A percentile compares a stretch with the other conserved stretches of the same genome.
Conservation (phyloP, 2,329 filamentous ascomycete species). For the Penicillium decumbens region DNA sequence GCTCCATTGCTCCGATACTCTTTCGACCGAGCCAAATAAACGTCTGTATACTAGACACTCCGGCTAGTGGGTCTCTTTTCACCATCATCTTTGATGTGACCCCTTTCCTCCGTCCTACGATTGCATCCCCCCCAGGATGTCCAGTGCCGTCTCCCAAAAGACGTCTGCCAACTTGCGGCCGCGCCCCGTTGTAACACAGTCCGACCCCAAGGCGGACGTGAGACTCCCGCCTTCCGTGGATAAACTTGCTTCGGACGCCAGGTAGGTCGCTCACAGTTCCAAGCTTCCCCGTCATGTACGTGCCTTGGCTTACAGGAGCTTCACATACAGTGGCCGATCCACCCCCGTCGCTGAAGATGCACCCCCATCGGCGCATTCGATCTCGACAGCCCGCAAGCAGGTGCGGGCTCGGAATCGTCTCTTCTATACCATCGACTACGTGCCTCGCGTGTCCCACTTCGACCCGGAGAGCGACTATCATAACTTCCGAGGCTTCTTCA, state of each 20-base stretch:
- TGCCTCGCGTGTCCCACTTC: constrained; percentile 88
- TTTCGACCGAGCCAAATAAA: background rate
- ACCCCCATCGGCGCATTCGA: constrained; percentile 81
- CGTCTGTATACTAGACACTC: background rate
- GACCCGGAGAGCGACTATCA: constrained; percentile 86
- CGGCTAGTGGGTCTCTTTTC: background rate
- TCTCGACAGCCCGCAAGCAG: constrained; percentile 79
- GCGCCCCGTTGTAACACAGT: constrained; percentile 29
- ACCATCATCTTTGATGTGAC: constrained; percentile 17
- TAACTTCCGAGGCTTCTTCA: constrained; percentile 96
- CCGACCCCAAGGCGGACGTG: constrained; percentile 21
- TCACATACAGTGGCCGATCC: constrained; percentile 62
- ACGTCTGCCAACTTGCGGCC: constrained; percentile 30
- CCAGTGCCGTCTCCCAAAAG: constrained; percentile 26
- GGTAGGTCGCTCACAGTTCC: constrained; percentile 22
- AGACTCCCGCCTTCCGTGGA: constrained; percentile 26
- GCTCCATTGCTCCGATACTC: constrained; percentile 5
- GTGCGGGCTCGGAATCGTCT: constrained; percentile 75
- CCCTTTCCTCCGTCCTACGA: constrained; percentile 4
- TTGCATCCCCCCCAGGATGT: constrained; percentile 26
- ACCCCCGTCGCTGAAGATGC: constrained; percentile 85
- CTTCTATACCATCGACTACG: constrained; percentile 90
- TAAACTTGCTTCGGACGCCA: constrained; percentile 32
- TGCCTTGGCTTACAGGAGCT: background rate
- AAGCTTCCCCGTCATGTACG: background rate